Percentiles rank a stretch among this genome's conserved stretches.
phyloP scores from a whole-genome alignment of 2,329 filamentous ascomycete species.

The Cercospora brassicicola region DNA sequence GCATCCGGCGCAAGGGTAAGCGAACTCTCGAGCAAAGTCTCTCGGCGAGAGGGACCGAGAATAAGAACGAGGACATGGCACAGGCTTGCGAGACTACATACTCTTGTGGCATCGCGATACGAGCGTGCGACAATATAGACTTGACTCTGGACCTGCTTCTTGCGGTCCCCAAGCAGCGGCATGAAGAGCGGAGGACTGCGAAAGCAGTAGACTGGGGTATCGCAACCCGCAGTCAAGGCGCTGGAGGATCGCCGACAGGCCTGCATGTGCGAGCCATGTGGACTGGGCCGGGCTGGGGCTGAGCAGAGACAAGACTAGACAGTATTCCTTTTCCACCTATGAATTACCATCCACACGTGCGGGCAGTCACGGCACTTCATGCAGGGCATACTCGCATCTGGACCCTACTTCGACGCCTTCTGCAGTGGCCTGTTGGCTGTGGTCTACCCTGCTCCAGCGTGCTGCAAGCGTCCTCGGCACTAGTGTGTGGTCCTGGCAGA shows the following conservation, averaged over 20 bases:
- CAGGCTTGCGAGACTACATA: background rate
- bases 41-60: constrained; percentile 1
- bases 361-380: background rate
- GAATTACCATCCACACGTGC: background rate
- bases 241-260: constrained; percentile 1
- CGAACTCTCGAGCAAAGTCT: background rate
- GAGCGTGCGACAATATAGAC: background rate
- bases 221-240: background rate
- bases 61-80: constrained; percentile 7
- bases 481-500: background rate
- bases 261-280: constrained; percentile 4
- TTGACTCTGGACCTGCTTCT: background rate
- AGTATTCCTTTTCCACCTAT: background rate
- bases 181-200: background rate
- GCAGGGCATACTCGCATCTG: constrained; percentile 1
- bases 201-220: background rate
- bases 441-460: background rate
- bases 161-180: background rate
- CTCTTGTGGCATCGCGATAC: background rate
- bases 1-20: background rate
- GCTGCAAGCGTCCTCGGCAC: background rate
- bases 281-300: constrained; percentile 2
- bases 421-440: background rate
- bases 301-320: background rate
- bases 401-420: background rate